Conservation (phyloP, 768 basidiomycete species). For the Leccinum truebloodii region DNA sequence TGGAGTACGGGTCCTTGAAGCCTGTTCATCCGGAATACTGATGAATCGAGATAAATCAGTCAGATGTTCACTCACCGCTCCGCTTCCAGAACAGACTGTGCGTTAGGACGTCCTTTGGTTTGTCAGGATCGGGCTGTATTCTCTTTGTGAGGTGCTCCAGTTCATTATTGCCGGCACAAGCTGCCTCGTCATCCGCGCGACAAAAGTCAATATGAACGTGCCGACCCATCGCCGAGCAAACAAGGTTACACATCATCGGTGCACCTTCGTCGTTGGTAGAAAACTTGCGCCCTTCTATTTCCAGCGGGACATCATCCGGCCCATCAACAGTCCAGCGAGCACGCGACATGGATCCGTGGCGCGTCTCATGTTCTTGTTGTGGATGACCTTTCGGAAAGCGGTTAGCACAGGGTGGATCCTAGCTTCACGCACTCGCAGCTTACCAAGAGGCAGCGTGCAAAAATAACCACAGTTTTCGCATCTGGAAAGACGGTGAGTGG, state of each 20-base stretch:
- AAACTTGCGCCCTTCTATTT: constrained; percentile 57
- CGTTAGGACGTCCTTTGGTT: constrained; percentile 53
- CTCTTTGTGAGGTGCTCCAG: constrained; percentile 45
- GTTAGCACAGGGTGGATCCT: background rate
- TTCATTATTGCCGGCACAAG: constrained; percentile 44
- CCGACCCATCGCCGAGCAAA: constrained; percentile 55
- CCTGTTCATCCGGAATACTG: constrained; percentile 32
- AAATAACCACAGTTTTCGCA: constrained; percentile 59
- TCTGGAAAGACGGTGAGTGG: constrained; percentile 25
- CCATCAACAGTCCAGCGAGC: constrained; percentile 59
- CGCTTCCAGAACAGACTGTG: constrained; percentile 59
- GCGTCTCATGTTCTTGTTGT: constrained; percentile 62
- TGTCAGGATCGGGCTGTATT: constrained; percentile 47
- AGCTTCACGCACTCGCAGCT: background rate
- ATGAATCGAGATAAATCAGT: background rate
- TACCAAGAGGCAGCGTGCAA: constrained; percentile 58
- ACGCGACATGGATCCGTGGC: constrained; percentile 63
- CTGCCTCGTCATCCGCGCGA: constrained; percentile 36
- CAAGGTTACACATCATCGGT: constrained; percentile 62
- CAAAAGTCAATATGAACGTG: constrained; percentile 62
- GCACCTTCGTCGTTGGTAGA: constrained; percentile 56
- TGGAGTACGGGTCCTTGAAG: constrained; percentile 65
- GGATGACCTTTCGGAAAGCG: constrained; percentile 44
- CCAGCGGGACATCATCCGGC: constrained; percentile 47
- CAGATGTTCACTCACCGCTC: constrained; percentile 40